These are phyloP conservation scores for Chlorella sp. DNA, from an alignment of 139 green algal genomes.

Conservation along the genomic window DNA sequence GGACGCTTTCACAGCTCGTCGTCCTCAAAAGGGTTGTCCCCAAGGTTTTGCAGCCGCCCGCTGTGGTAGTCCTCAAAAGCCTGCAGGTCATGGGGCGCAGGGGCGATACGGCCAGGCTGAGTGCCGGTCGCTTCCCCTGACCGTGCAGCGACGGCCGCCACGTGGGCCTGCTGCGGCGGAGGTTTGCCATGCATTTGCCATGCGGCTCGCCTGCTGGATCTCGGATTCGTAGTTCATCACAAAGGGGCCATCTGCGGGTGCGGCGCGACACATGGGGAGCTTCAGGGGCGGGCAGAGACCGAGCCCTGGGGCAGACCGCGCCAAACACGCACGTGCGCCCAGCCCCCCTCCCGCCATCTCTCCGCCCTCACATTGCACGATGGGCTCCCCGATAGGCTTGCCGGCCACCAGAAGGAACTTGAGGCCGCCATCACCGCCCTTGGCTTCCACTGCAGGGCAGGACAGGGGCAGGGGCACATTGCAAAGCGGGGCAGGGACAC, in stretches of 20 bases:
- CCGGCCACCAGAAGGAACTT: constrained; percentile 84
- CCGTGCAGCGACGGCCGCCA: neutral
- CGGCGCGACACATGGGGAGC: neutral
- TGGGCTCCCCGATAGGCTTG: constrained; percentile 83
- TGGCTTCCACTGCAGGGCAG: neutral
- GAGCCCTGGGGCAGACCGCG: neutral
- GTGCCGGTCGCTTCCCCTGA: neutral
- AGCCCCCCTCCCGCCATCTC: neutral
- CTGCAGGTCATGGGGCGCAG: too few species aligned
- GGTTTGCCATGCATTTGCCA: constrained; percentile 36
- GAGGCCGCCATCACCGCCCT: constrained; percentile 36
- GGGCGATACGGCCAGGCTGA: neutral
- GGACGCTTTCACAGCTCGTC: constrained; percentile 25
- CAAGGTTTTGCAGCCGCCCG: constrained; percentile 70
- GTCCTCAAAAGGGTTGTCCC: constrained; percentile 75
- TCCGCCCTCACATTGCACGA: constrained; percentile 71
- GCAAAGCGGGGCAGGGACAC: neutral
- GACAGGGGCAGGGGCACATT: neutral
- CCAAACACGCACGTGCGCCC: neutral
- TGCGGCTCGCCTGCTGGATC: constrained; percentile 78
- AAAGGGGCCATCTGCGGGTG: constrained; percentile 55
- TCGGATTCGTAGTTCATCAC: constrained; percentile 86
- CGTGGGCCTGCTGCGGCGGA: neutral
- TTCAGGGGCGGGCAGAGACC: neutral
- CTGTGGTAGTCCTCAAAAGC: constrained; percentile 28